phyloP scores from a whole-genome alignment of 257 asterid species.

The Misopates orontium region DNA sequence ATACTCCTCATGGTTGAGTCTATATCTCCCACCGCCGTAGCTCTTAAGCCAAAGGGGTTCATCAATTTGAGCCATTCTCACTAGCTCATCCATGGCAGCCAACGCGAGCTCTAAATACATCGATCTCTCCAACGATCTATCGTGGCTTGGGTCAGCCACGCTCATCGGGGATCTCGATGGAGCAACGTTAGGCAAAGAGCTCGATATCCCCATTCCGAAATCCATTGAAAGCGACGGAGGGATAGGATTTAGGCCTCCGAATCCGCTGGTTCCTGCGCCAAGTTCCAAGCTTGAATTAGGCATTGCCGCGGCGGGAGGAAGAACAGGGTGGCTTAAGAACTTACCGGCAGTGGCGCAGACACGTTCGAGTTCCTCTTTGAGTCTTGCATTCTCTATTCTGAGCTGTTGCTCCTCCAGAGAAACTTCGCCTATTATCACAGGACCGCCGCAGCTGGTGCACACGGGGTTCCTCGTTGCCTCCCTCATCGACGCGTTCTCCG shows the following conservation, averaged over 20 bases:
- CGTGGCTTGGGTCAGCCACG: constrained; percentile 22
- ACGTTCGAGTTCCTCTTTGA: constrained; percentile 58
- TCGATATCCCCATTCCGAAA: constrained; percentile 44
- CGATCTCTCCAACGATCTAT: constrained; percentile 65
- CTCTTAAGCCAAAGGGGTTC: constrained; percentile 78
- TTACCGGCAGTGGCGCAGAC: constrained; percentile 47
- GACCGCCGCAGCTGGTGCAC: constrained; percentile 62
- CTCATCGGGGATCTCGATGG: constrained; percentile 28
- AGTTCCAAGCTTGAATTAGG: constrained; percentile 67
- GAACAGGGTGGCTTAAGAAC: constrained; percentile 47
- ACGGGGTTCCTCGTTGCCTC: constrained; percentile 57
- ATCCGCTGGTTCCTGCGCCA: constrained; percentile 69
- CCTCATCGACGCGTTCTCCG: constrained; percentile 52
- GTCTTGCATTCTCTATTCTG: constrained; percentile 53
- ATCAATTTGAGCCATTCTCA: constrained; percentile 66
- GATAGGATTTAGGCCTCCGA: constrained; percentile 33
- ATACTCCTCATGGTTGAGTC: constrained; percentile 51
- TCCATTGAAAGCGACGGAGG: constrained; percentile 31
- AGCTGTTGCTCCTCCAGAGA: constrained; percentile 62
- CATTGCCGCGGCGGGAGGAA: constrained; percentile 26
- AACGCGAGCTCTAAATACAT: constrained; percentile 84
- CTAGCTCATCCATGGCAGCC: constrained; percentile 83
- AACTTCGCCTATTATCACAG: constrained; percentile 51
- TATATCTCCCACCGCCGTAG: constrained; percentile 54
- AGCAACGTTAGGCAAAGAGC: constrained; percentile 32